Percentiles rank a stretch among this genome's conserved stretches.
These are phyloP conservation scores for Lasiosphaeria ovina DNA, from an alignment of 495 filamentous ascomycete genomes.

Conservation along the genomic window DNA sequence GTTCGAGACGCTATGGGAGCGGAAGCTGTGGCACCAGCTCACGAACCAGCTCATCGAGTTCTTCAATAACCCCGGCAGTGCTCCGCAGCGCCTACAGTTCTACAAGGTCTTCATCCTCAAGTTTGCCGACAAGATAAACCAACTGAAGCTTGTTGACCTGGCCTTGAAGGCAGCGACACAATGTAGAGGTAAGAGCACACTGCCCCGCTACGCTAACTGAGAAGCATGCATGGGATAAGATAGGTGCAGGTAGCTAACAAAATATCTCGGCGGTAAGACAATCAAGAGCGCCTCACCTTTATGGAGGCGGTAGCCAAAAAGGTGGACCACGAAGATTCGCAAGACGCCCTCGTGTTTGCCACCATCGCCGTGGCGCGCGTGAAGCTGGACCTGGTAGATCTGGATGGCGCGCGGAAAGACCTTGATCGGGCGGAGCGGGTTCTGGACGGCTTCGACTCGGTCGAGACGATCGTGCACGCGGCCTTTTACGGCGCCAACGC, in stretches of 20 bases:
- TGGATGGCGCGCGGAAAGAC: conserved; percentile 75
- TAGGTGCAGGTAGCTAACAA: conserved; percentile 1
- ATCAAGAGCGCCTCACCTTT: conserved; percentile 83
- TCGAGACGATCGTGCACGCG: conserved; percentile 94
- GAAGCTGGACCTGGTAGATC: conserved; percentile 72
- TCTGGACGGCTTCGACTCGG: conserved; percentile 87
- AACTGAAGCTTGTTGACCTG: conserved; percentile 90
- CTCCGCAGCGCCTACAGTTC: conserved; percentile 77
- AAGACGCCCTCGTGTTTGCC: conserved; percentile 96
- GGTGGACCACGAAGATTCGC: conserved; percentile 87
- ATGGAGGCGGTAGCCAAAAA: conserved; percentile 78
- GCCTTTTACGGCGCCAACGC: conserved; percentile 95
- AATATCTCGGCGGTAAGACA: conserved; percentile 53
- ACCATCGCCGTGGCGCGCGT: conserved; percentile 86
- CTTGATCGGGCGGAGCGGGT: conserved; percentile 84
- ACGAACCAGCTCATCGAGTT: conserved; percentile 85
- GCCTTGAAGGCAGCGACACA: conserved; percentile 83
- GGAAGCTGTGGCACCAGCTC: conserved; percentile 98
- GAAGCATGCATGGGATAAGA: neutral
- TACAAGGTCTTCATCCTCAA: conserved; percentile 94
- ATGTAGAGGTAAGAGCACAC: conserved; percentile 64
- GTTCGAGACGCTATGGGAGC: conserved; percentile 97
- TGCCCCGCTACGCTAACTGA: neutral
- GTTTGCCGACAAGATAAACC: conserved; percentile 98
- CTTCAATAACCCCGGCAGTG: conserved; percentile 79